Percentiles rank a stretch among this genome's conserved stretches.
These are phyloP conservation scores for Clonostachys chloroleuca DNA, from an alignment of 2,329 filamentous ascomycete species.

Conservation along the genomic window DNA sequence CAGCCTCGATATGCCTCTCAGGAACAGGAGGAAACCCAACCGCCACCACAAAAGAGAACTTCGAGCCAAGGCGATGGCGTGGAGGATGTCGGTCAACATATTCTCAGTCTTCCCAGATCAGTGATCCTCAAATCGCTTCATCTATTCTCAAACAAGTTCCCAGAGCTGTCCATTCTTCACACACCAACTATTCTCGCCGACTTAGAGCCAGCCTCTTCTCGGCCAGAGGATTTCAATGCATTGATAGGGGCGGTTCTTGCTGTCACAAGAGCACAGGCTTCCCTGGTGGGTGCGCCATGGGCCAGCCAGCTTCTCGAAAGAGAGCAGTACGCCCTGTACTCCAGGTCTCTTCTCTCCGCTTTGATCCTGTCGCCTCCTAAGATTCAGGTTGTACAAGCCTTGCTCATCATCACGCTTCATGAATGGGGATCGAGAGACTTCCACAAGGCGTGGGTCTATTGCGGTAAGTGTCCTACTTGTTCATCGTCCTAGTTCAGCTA, in stretches of 20 bases:
- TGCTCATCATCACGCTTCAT: conserved; percentile 30
- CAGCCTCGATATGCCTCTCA: too few relatives aligned
- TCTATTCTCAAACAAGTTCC: conserved; percentile 25
- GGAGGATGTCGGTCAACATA: conserved; percentile 8
- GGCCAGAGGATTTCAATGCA: conserved; percentile 13
- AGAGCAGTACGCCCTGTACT: conserved; percentile 23
- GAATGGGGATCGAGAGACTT: conserved; percentile 36
- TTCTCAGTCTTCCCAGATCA: conserved; percentile 13
- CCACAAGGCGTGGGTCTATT: conserved; percentile 37
- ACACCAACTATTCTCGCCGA: conserved; percentile 20
- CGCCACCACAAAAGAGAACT: too few relatives aligned
- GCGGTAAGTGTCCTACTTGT: conserved; percentile 11
- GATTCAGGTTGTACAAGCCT: conserved; percentile 26
- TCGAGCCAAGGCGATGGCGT: too few relatives aligned
- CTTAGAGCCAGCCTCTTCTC: conserved; percentile 7
- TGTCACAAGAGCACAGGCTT: conserved; percentile 22
- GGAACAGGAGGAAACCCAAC: too few relatives aligned
- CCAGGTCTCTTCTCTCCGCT: conserved; percentile 14
- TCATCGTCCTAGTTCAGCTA: too few relatives aligned
- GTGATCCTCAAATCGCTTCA: conserved; percentile 22
- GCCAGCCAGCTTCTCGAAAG: conserved; percentile 18
- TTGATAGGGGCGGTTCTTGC: conserved; percentile 19
- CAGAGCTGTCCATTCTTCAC: conserved; percentile 24
- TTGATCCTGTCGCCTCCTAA: conserved; percentile 19
- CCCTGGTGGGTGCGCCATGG: conserved; percentile 17